These are phyloP conservation scores for Saxophila tyrrhenica DNA, from an alignment of 495 filamentous ascomycete genomes.

Conservation along the genomic window DNA sequence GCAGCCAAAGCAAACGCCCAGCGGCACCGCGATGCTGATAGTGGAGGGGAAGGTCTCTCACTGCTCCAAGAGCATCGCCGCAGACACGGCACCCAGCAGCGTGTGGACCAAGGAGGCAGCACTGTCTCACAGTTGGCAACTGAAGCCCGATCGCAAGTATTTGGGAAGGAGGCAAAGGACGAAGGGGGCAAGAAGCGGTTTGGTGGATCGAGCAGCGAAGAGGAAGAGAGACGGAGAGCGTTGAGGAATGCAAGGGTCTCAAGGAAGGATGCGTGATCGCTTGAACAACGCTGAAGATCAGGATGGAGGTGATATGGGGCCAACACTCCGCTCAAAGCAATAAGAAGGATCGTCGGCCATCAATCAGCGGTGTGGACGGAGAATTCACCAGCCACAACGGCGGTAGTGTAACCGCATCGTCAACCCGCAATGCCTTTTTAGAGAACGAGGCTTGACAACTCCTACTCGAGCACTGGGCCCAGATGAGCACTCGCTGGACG, in stretches of 20 bases:
- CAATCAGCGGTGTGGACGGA: too few species aligned
- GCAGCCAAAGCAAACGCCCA: slow-evolving; percentile 34
- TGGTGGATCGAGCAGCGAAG: not conserved
- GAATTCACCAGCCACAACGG: too few species aligned
- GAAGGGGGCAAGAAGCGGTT: not conserved
- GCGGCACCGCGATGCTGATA: slow-evolving; percentile 28
- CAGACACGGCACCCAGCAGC: slow-evolving; percentile 25
- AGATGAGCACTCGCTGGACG: too few species aligned
- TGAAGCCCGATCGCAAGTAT: slow-evolving; percentile 3
- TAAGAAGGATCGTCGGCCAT: too few species aligned
- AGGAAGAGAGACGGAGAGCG: slow-evolving; percentile 1
- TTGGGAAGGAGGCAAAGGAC: not conserved
- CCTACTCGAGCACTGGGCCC: too few species aligned
- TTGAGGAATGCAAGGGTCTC: not conserved
- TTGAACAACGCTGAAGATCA: too few species aligned
- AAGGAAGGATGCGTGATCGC: not conserved
- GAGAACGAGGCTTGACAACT: too few species aligned
- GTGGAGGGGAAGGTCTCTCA: slow-evolving; percentile 20
- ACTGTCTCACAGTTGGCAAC: slow-evolving; percentile 6
- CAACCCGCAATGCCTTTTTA: too few species aligned
- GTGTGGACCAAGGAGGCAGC: slow-evolving; percentile 16
- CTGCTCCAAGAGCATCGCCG: slow-evolving; percentile 27
- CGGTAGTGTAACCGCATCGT: too few species aligned
- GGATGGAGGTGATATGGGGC: too few species aligned
- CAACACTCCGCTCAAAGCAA: too few species aligned